Conservation (phyloP, 768 basidiomycete genomes). For the Suillus spraguei region DNA sequence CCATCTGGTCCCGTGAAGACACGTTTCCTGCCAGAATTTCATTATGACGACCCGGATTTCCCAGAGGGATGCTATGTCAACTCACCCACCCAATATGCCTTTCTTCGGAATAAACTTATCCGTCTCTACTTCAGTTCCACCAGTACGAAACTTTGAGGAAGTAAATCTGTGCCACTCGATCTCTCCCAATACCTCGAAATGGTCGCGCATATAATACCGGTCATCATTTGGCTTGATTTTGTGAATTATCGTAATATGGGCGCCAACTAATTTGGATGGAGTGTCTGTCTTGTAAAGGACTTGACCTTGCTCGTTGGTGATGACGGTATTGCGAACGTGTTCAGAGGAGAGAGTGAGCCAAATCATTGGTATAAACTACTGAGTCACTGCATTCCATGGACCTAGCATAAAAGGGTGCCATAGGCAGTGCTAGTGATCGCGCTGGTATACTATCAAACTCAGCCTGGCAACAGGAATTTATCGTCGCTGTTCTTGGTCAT, state of each 20-base stretch:
- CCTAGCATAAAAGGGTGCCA: too few relatives aligned
- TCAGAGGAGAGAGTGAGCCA: slow-evolving; percentile 26
- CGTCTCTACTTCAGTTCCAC: slow-evolving; percentile 28
- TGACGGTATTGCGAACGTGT: slow-evolving; percentile 24
- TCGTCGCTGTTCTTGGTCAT: too few relatives aligned
- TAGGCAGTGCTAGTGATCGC: too few relatives aligned
- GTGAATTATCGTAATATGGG: slow-evolving; percentile 26
- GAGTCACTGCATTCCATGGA: background rate
- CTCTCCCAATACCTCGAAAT: slow-evolving; percentile 33
- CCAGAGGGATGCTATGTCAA: background rate
- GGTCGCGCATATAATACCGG: slow-evolving; percentile 28
- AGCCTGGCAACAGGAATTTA: too few relatives aligned
- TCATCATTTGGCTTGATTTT: slow-evolving; percentile 28
- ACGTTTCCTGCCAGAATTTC: slow-evolving; percentile 3
- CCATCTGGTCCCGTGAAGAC: slow-evolving; percentile 8
- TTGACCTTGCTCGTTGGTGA: slow-evolving; percentile 29
- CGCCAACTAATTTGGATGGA: slow-evolving; percentile 12
- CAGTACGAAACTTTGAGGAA: slow-evolving; percentile 33
- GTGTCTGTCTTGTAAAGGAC: slow-evolving; percentile 33
- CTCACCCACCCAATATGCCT: slow-evolving; percentile 28
- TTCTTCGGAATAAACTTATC: slow-evolving; percentile 27
- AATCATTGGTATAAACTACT: slow-evolving; percentile 16
- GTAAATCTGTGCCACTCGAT: slow-evolving; percentile 37
- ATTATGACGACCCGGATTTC: background rate
- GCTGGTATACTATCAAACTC: too few relatives aligned